Base-by-base conservation (phyloP, 495 filamentous ascomycete genomes). In the Penicillium manginii region DNA sequence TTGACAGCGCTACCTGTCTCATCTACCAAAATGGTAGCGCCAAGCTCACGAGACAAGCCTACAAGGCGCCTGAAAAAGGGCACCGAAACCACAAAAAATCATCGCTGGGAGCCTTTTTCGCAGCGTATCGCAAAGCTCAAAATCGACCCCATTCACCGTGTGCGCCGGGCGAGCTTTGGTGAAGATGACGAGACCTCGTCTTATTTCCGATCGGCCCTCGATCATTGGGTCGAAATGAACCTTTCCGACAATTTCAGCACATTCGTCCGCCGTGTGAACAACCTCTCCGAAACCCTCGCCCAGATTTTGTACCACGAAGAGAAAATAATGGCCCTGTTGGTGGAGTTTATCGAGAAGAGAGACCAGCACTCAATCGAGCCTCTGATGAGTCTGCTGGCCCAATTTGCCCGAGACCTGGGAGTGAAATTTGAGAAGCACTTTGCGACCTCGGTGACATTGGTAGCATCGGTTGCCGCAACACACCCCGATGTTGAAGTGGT, bases 391-490 rank as follows among this genome's bases (percentile, higher is more conserved):
- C 80, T 99, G 21, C 73, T 97, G 37, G 85, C 91, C 4, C 90
- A 94, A 52, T 93, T 98, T 66, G 96, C 96, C 2, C 90, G 92
- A 68, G 96, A 99, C 68, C 74, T 98, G 40, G 92, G 92, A 32
- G 79, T 81, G n/a, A 81, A 86, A 49, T 98, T 99, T 65, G 93
- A 97, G 73, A 88, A 86, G 53, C 85, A 96, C 66, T 96, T 97
- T 70, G 81, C 80, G 17, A 79, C 83, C 17, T 81, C 87, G 4
- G 84, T 97, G 40, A 80, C 78, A 11, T 71, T 94, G 52, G 83
- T 98, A 39, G 74, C 82, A 6, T 82, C 80, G 3, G 67, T 91
- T 35, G 86, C 88, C 33, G 84, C 84, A 21, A 84, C 80, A 49
- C 82, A 89, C 63, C 59, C 75, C 1, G 84, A 86, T 60, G 82